Base-by-base conservation (phyloP, 176 grass and related monocot species). In the Oryza meyeriana region DNA sequence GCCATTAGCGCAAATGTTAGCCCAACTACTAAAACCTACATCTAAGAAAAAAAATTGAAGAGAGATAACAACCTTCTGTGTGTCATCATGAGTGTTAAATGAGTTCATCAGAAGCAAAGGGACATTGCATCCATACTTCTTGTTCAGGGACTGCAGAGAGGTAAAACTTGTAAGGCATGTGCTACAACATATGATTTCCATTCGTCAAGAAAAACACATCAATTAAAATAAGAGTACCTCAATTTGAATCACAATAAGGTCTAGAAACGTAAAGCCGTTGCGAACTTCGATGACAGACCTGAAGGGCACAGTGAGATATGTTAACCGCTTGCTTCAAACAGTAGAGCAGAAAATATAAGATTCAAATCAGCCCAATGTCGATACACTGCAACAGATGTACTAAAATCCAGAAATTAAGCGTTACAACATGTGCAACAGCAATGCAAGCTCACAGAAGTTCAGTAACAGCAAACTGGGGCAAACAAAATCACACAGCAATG, bases 211-310 rank as follows among this genome's bases (percentile, higher is more conserved):
- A 24, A 85, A 74, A 81, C 20, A n/a, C 41, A 26, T 72, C 10
- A 69, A 31, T 16, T 75, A 7, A 88, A 72, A 74, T n/a, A 85
- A 52, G 20, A 47, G 72, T 79, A 99, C 96, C 96, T 99, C 96
- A 71, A 99, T 95, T 84, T 99, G 96, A 81, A 99, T 94, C 87
- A 99, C 96, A 83, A 99, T 99, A 67, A 99, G 80, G 87, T 99
- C 93, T 64, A 99, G 93, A 83, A 99, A 99, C 84, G 96, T 99
- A 79, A 95, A 99, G 20, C 91, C 96, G 80, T 94, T 99, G 79
- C 96, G 96, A 74, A 99, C 96, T 87, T 95, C 96, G 76, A 99
- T 99, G 41, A 98, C 95, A 82, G 95, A 98, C 76, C 95, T 98
- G 84, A 69, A 79, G 11, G 17, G 14, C 36, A 75, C 18, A 68